Conservation (phyloP, 345 rosid genomes). For the Corchorus capsularis region DNA sequence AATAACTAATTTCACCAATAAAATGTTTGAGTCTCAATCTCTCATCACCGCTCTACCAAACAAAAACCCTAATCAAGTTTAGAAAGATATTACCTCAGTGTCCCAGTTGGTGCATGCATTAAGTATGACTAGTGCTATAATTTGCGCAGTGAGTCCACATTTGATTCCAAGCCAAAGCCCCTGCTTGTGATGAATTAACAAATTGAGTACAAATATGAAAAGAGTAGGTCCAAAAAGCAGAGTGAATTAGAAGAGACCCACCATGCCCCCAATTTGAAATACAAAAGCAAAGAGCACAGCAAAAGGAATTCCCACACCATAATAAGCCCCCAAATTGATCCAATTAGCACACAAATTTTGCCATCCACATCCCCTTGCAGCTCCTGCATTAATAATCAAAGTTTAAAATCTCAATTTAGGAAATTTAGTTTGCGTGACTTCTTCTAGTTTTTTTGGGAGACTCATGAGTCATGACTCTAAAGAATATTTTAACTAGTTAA, state of each 20-base stretch:
- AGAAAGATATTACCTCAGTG: slow-evolving; percentile 31
- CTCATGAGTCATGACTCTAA: too few species aligned
- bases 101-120: slow-evolving; percentile 43
- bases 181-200: slow-evolving; percentile 19
- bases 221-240: too few species aligned
- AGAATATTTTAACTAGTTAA: too few species aligned
- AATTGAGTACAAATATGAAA: too few species aligned
- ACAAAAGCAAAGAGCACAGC: slow-evolving; percentile 44
- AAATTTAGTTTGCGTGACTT: too few species aligned
- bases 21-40: too few species aligned
- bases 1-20: too few species aligned
- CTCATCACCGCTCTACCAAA: too few species aligned
- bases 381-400: slow-evolving; percentile 31
- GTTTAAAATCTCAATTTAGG: too few species aligned
- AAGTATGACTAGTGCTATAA: slow-evolving; percentile 40
- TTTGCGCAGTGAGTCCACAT: slow-evolving; percentile 41
- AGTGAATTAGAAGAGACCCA: slow-evolving; percentile 8
- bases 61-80: too few species aligned
- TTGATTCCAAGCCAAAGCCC: slow-evolving; percentile 60
- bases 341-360: slow-evolving; percentile 43
- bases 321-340: slow-evolving; percentile 58
- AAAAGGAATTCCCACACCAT: slow-evolving; percentile 46
- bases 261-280: slow-evolving; percentile 49
- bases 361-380: slow-evolving; percentile 63
- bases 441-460: too few species aligned